Evolutionary conservation across 2,329 filamentous ascomycete species (phyloP).

Genomic region (Cryphonectria parasitica): DNA sequence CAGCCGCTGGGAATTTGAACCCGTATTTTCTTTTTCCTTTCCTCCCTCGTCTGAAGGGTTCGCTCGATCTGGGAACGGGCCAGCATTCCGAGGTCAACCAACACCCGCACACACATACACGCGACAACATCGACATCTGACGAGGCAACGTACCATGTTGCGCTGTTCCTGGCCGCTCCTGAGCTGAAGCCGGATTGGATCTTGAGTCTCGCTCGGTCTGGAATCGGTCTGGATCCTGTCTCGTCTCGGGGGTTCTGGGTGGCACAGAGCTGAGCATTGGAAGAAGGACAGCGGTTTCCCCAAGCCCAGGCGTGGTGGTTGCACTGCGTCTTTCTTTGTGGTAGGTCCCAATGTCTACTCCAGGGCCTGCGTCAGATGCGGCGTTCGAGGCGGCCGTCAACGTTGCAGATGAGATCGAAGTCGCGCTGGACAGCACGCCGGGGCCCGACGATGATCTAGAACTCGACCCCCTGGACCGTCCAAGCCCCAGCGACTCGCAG

Average conservation of each 20-base stretch:
- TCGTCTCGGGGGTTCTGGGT: slow-evolving; percentile 1
- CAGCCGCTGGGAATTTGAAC: background rate
- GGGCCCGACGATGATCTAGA: slow-evolving; percentile 9
- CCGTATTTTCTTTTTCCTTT: background rate
- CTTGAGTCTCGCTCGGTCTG: slow-evolving; percentile 8
- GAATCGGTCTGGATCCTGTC: slow-evolving; percentile 12
- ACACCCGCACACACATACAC: background rate
- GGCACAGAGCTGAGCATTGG: background rate
- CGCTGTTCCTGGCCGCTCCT: background rate
- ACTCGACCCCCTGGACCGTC: slow-evolving; percentile 2
- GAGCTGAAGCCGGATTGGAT: background rate
- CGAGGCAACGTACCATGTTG: background rate
- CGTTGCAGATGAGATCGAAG: slow-evolving; percentile 28
- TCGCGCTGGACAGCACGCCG: slow-evolving; percentile 22
- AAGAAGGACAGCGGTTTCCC: background rate
- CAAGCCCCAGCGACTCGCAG: slow-evolving; percentile 8
- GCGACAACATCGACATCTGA: background rate
- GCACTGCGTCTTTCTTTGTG: slow-evolving; percentile 26
- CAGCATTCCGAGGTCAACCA: slow-evolving; percentile 4
- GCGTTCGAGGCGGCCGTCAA: slow-evolving; percentile 27
- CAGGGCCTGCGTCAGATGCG: slow-evolving; percentile 24
- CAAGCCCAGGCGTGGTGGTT: slow-evolving; percentile 13
- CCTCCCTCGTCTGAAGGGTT: background rate
- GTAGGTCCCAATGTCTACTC: slow-evolving; percentile 28
- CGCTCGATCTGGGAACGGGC: background rate